Evolutionary conservation across 805 yeast genomes (phyloP).

Genomic region (Candida broadrunensis): DNA sequence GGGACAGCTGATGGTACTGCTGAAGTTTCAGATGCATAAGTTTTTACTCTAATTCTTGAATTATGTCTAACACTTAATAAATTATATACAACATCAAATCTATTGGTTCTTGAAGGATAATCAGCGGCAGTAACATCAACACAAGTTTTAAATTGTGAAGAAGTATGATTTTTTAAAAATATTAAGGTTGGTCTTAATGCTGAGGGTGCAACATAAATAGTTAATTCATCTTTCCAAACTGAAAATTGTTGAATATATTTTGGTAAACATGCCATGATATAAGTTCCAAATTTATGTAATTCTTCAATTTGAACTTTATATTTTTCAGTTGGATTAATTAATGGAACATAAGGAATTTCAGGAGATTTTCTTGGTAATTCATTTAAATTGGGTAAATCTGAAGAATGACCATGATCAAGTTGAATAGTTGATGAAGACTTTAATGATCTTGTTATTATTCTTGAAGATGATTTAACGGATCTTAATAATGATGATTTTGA

Average conservation of each 20-base stretch:
- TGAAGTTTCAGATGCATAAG: constrained; percentile 79
- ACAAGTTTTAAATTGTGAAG: constrained; percentile 75
- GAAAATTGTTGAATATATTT: constrained; percentile 79
- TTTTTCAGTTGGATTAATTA: constrained; percentile 76
- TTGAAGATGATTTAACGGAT: not conserved
- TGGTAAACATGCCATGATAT: constrained; percentile 74
- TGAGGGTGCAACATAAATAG: constrained; percentile 70
- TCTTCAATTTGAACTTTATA: constrained; percentile 65
- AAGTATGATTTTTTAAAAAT: constrained; percentile 73
- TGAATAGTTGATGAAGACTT: not conserved
- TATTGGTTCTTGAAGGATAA: constrained; percentile 76
- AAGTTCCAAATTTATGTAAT: constrained; percentile 77
- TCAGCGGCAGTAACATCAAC: constrained; percentile 86
- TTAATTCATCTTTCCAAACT: constrained; percentile 89
- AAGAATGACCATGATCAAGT: not conserved
- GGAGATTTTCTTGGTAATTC: constrained; percentile 37
- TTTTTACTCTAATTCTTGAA: constrained; percentile 84
- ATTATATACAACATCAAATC: constrained; percentile 87
- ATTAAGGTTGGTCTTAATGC: constrained; percentile 69
- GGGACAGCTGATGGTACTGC: constrained; percentile 79
- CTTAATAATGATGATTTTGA: not conserved
- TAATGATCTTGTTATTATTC: not conserved
- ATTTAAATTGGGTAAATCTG: constrained; percentile 32
- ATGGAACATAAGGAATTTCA: constrained; percentile 36
- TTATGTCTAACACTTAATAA: constrained; percentile 77